Evolutionary conservation across 164 flowering plant genomes (phyloP), one percentile per base, ranked within the genome.

Genomic region (Euptelea pleiosperma): DNA sequence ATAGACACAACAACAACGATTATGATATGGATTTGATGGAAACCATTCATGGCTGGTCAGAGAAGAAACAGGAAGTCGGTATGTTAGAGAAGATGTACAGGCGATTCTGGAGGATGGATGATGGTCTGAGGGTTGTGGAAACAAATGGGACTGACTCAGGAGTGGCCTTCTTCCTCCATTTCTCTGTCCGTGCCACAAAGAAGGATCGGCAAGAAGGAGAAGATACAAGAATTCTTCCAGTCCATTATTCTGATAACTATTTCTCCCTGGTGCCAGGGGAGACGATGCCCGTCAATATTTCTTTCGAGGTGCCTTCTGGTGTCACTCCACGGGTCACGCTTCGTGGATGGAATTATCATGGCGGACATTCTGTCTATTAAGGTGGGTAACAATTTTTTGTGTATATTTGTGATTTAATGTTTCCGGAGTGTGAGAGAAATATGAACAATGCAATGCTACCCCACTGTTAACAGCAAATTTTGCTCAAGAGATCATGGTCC

Each of bases 191-290:
- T 72, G 76, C 66, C 30, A 71, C 82, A 10, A 75, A 65, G 61
- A 64, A 66, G 28, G 73, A 75, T 24, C 60, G 49, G 14, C 52
- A 76, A 67, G 78, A 75, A 55, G 91, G 84, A 52, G 89, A 84
- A 57, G 99, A 90, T 72, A 85, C 91, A 3, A 78, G 99, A 64
- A 82, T 93, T 54, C 94, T 93, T 43, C 99, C 99, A 0, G 97
- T 93, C 43, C 96, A 86, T 71, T 93, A 90, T 65, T 88, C 99
- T 0, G 89, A 93, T 70, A 93, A 93, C 80, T 90, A 86, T 63
- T 88, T 93, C 65, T 93, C 99, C 3, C 66, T 93, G 36, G 97
- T 81, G 1, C 99, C 99, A 0, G 99, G 97, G 18, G 99, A 93
- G 66, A 68, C 41, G 1, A 75, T 80, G 81, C 31, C 74, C 0